These are phyloP conservation scores for Amesomyces nigricolor DNA, from an alignment of 2,329 filamentous ascomycete species.

Conservation along the genomic window DNA sequence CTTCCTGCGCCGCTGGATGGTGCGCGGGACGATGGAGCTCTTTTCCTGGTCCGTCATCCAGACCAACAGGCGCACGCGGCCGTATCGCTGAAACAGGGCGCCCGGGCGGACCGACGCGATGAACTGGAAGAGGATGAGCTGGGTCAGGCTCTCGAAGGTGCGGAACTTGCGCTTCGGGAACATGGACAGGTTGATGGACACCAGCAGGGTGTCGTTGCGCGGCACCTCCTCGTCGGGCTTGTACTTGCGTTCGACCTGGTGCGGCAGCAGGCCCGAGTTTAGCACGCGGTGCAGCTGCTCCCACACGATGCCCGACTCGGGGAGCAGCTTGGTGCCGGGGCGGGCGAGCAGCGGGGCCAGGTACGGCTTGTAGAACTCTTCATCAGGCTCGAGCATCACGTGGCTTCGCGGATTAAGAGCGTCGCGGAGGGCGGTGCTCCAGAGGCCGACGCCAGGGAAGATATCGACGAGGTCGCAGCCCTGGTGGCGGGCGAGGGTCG, in stretches of 20 bases:
- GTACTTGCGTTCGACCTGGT: slow-evolving; percentile 43
- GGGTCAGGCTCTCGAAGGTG: slow-evolving; percentile 50
- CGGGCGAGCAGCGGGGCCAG: slow-evolving; percentile 53
- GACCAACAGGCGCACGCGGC: slow-evolving; percentile 71
- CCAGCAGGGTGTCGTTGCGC: slow-evolving; percentile 67
- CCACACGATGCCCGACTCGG: slow-evolving; percentile 55
- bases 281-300: slow-evolving; percentile 53
- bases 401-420: slow-evolving; percentile 73
- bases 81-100: slow-evolving; percentile 65
- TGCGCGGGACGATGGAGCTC: slow-evolving; percentile 53
- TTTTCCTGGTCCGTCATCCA: slow-evolving; percentile 63
- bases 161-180: slow-evolving; percentile 46
- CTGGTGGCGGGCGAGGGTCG: slow-evolving; percentile 60
- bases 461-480: slow-evolving; percentile 85
- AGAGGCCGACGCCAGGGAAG: slow-evolving; percentile 73
- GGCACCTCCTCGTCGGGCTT: slow-evolving; percentile 37
- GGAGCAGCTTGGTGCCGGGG: slow-evolving; percentile 45
- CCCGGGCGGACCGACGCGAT: slow-evolving; percentile 52
- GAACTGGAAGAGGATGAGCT: slow-evolving; percentile 57
- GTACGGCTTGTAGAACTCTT: slow-evolving; percentile 51
- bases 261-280: slow-evolving; percentile 43
- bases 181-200: slow-evolving; percentile 61
- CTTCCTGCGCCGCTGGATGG: slow-evolving; percentile 50
- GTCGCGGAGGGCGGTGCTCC: slow-evolving; percentile 71
- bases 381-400: slow-evolving; percentile 71